Evolutionary conservation across 805 yeast genomes (phyloP).

Genomic region (Suhomyces sp.): DNA sequence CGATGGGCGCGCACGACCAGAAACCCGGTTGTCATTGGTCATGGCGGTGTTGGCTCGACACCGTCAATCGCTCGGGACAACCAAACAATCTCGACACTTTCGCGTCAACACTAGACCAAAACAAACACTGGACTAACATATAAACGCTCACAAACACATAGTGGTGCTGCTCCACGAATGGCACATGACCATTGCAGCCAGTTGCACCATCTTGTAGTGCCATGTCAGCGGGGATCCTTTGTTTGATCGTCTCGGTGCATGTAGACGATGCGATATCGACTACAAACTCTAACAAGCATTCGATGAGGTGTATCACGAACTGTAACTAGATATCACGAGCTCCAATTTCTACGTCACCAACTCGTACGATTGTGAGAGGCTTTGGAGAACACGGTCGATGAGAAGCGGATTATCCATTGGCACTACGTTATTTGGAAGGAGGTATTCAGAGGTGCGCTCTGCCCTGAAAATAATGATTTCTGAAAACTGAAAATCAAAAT

Average conservation of each 20-base stretch:
- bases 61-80: neutral
- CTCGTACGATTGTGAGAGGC: too few relatives aligned
- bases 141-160: neutral
- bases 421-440: too few relatives aligned
- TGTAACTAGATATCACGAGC: too few relatives aligned
- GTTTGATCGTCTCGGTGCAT: neutral
- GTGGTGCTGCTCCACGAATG: neutral
- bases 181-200: neutral
- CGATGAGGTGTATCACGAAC: too few relatives aligned
- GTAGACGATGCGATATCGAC: neutral
- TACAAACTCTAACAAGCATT: neutral
- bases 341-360: too few relatives aligned
- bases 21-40: neutral
- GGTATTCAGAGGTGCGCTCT: too few relatives aligned
- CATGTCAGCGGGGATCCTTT: neutral
- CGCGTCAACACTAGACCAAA: neutral
- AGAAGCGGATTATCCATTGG: too few relatives aligned
- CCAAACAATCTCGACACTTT: neutral
- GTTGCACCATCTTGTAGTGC: too few relatives aligned
- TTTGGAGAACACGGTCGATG: too few relatives aligned
- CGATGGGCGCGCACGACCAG: neutral
- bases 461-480: too few relatives aligned
- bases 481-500: too few relatives aligned
- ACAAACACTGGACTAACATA: neutral
- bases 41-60: neutral